These are phyloP conservation scores for Pichia kluyveri DNA, from an alignment of 805 yeast species.

Conservation along the genomic window DNA sequence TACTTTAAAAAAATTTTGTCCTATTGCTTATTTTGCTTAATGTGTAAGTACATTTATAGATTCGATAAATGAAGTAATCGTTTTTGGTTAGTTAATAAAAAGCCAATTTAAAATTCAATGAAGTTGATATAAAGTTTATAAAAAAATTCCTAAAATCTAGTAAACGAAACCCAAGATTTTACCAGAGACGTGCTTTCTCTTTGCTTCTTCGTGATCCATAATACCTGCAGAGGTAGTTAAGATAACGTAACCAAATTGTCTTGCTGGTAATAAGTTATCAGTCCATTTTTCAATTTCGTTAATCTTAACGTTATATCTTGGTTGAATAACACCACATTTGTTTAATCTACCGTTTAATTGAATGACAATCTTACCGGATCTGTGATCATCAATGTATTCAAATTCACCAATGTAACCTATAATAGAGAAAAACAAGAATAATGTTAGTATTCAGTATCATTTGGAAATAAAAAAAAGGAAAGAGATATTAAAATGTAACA, in stretches of 20 bases:
- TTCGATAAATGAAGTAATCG: too few relatives aligned
- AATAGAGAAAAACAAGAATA: conserved; percentile 22
- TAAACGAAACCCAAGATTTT: conserved; percentile 97
- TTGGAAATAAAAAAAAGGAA: background rate
- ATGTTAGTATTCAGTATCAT: background rate
- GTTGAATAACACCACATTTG: conserved; percentile 98
- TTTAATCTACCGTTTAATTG: conserved; percentile 97
- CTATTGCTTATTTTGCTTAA: background rate
- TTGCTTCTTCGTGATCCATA: conserved; percentile 99
- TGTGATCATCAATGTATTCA: conserved; percentile 98
- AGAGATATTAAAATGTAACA: background rate
- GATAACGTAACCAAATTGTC: conserved; percentile 98
- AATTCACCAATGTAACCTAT: conserved; percentile 89
- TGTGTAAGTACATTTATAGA: background rate
- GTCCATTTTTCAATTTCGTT: conserved; percentile 98
- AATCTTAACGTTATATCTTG: conserved; percentile 96
- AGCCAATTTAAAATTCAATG: background rate
- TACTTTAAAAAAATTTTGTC: background rate
- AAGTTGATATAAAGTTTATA: background rate
- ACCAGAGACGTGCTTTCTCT: conserved; percentile 99
- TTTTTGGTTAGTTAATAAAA: background rate
- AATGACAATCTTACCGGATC: conserved; percentile 96
- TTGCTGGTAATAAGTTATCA: conserved; percentile 95
- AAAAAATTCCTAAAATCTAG: conserved; percentile 32
- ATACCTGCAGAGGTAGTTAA: conserved; percentile 99